Percentiles rank a stretch among this genome's conserved stretches.
Evolutionary conservation across 352 stramenopile genomes (phyloP).

Genomic region (Phytopythium chamaehyphon): DNA sequence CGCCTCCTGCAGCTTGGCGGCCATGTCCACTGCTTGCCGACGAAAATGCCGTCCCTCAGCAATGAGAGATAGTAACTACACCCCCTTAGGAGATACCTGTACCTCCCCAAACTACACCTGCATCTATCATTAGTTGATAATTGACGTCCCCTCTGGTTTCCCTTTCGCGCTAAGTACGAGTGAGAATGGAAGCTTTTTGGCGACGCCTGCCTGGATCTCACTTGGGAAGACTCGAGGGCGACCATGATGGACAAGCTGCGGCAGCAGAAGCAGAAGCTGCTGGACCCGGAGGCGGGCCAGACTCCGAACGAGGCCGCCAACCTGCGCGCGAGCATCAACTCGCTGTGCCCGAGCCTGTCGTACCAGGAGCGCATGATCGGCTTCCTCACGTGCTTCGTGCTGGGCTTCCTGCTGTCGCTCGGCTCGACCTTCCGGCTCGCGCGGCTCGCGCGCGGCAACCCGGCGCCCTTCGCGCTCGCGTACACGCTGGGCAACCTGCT

Average conservation of each 20-base stretch:
- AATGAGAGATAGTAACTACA: too few relatives aligned
- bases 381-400: conserved; percentile 71
- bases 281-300: conserved; percentile 56
- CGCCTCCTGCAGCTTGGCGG: conserved; percentile 53
- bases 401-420: conserved; percentile 81
- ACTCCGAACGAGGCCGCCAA: conserved; percentile 24
- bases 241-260: conserved; percentile 64
- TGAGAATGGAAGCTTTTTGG: neutral
- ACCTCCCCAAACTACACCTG: too few relatives aligned
- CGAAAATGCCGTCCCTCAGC: too few relatives aligned
- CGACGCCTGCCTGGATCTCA: neutral
- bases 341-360: conserved; percentile 64
- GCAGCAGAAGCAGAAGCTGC: conserved; percentile 74
- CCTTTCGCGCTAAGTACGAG: neutral
- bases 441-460: conserved; percentile 71
- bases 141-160: too few relatives aligned
- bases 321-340: conserved; percentile 23
- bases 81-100: too few relatives aligned
- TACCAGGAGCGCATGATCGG: conserved; percentile 86
- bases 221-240: neutral
- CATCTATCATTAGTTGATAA: too few relatives aligned
- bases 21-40: conserved; percentile 17
- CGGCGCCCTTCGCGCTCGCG: conserved; percentile 75
- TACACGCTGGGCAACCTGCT: conserved; percentile 87
- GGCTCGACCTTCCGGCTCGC: conserved; percentile 77